Conservation (phyloP, 1,284 basidiomycete genomes). For the Ustilago xerochloae region DNA sequence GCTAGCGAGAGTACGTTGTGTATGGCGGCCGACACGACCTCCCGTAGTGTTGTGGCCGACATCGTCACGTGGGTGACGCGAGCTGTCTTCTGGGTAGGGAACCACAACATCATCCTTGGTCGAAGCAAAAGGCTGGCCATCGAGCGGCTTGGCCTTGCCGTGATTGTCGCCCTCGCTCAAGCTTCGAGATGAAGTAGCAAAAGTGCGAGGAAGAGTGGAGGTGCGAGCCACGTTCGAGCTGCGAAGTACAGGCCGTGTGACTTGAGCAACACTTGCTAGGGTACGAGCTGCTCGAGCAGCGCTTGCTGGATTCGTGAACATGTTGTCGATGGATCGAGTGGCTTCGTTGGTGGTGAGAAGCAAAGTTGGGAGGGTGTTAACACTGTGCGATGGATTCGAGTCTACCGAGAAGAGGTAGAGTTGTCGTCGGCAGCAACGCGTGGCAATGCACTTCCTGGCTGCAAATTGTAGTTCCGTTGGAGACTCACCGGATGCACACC, state of each 20-base stretch:
- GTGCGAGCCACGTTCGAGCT: slow-evolving; percentile 8
- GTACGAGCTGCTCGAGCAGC: slow-evolving; percentile 26
- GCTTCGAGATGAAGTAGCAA: slow-evolving; percentile 31
- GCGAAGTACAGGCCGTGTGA: slow-evolving; percentile 3
- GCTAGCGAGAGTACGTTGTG: slow-evolving; percentile 57
- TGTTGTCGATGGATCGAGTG: neutral
- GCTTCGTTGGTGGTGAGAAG: slow-evolving; percentile 5
- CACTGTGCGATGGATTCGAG: neutral
- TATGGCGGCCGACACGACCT: slow-evolving; percentile 51
- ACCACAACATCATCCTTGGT: slow-evolving; percentile 41
- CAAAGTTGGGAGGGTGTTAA: neutral
- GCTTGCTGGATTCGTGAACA: slow-evolving; percentile 20
- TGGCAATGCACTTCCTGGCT: slow-evolving; percentile 7
- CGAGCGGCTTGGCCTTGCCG: slow-evolving; percentile 32
- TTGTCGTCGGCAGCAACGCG: neutral
- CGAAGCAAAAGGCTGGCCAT: slow-evolving; percentile 27
- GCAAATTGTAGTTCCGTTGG: slow-evolving; percentile 12
- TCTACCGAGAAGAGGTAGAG: neutral
- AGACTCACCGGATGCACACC: neutral
- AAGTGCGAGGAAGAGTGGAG: slow-evolving; percentile 16
- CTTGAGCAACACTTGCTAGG: slow-evolving; percentile 14
- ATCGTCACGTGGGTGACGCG: slow-evolving; percentile 49
- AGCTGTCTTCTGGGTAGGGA: slow-evolving; percentile 40
- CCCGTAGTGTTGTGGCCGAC: slow-evolving; percentile 59
- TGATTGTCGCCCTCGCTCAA: slow-evolving; percentile 22